These are phyloP conservation scores for Penicillium hesseltinei DNA, from an alignment of 2,329 filamentous ascomycete species.

Conservation along the genomic window DNA sequence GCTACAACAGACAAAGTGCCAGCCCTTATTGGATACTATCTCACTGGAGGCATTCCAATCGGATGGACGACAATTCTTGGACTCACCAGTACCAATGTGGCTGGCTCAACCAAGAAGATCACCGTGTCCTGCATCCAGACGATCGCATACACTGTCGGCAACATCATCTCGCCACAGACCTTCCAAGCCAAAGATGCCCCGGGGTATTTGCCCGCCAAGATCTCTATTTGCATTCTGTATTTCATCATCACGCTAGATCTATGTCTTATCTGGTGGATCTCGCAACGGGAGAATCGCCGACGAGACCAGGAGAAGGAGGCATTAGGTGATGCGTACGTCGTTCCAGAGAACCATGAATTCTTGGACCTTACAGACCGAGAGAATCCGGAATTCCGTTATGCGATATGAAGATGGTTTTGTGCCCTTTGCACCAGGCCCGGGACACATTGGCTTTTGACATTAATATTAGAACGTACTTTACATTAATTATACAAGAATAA, in stretches of 20 bases:
- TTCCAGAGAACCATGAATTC: slow-evolving; percentile 36
- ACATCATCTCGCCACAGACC: slow-evolving; percentile 46
- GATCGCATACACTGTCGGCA: slow-evolving; percentile 42
- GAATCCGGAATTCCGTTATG: slow-evolving; percentile 27
- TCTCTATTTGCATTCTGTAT: slow-evolving; percentile 29
- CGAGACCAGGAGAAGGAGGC: slow-evolving; percentile 28
- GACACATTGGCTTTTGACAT: neutral
- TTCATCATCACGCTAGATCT: slow-evolving; percentile 32
- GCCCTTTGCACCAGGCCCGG: neutral
- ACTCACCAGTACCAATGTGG: slow-evolving; percentile 38
- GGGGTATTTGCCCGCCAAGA: slow-evolving; percentile 29
- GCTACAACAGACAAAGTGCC: slow-evolving; percentile 38
- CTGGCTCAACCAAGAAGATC: slow-evolving; percentile 39
- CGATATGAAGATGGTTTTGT: slow-evolving; percentile 11
- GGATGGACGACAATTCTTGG: slow-evolving; percentile 42
- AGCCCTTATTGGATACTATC: slow-evolving; percentile 40
- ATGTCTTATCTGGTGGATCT: slow-evolving; percentile 31
- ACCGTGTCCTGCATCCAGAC: slow-evolving; percentile 36
- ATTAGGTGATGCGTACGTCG: slow-evolving; percentile 21
- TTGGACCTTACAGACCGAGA: slow-evolving; percentile 28
- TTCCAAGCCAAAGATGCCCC: slow-evolving; percentile 40
- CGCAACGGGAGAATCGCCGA: slow-evolving; percentile 28
- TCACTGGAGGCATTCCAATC: slow-evolving; percentile 40
- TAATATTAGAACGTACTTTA: neutral
- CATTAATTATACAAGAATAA: neutral